phyloP scores from a whole-genome alignment of 495 filamentous ascomycete genomes.

The Talaromyces ruber region DNA sequence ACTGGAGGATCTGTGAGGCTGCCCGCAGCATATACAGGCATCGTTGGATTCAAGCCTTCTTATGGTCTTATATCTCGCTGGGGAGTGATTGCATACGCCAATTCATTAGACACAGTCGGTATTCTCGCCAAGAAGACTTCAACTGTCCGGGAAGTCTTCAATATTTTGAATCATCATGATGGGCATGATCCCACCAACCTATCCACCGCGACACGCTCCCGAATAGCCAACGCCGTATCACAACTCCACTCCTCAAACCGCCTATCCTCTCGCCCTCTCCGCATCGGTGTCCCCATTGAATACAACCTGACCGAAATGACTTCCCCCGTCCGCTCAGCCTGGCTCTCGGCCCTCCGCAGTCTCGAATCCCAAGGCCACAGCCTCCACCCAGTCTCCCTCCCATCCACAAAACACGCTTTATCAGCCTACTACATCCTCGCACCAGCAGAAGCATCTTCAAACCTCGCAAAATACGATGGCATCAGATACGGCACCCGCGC shows the following conservation, averaged over 20 bases:
- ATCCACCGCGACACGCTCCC: slow-evolving; percentile 36
- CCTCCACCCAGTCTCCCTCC: slow-evolving; percentile 70
- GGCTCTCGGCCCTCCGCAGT: slow-evolving; percentile 48
- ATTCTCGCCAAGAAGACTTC: slow-evolving; percentile 51
- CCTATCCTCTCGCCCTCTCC: slow-evolving; percentile 22
- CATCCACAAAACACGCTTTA: slow-evolving; percentile 74
- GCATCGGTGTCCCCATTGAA: slow-evolving; percentile 73
- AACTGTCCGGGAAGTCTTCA: slow-evolving; percentile 45
- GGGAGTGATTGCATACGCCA: slow-evolving; percentile 92
- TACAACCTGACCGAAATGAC: slow-evolving; percentile 85
- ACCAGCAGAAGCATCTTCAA: slow-evolving; percentile 90
- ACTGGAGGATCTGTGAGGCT: slow-evolving; percentile 90
- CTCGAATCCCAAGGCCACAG: slow-evolving; percentile 57
- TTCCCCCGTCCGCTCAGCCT: slow-evolving; percentile 55
- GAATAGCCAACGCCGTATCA: slow-evolving; percentile 24
- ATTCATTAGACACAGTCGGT: slow-evolving; percentile 91
- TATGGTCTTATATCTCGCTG: slow-evolving; percentile 77
- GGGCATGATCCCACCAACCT: slow-evolving; percentile 70
- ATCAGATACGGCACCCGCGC: slow-evolving; percentile 70
- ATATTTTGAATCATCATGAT: slow-evolving; percentile 53
- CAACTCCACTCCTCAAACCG: slow-evolving; percentile 18
- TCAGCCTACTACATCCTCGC: slow-evolving; percentile 94
- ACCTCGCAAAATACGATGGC: slow-evolving; percentile 96
- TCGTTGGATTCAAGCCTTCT: slow-evolving; percentile 88
- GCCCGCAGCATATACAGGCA: slow-evolving; percentile 83